phyloP scores from a whole-genome alignment of 106 monocot species.

The Dendrobium nobile region DNA sequence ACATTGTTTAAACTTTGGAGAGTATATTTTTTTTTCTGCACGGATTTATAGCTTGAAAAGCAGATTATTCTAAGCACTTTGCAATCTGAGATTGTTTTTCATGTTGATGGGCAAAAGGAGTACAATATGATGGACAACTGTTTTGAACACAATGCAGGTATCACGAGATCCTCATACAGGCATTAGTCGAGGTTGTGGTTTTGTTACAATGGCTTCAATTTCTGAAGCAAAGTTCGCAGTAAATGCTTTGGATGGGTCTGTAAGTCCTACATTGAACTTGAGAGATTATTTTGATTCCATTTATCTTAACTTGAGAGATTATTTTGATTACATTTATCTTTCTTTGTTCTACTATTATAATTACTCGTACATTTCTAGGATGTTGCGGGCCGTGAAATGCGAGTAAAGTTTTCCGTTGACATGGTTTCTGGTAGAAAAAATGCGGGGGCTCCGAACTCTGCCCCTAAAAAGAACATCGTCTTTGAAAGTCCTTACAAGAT shows the following conservation, averaged over 20 bases:
- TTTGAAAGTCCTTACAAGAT: slow-evolving; percentile 71
- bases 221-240: slow-evolving; percentile 68
- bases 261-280: slow-evolving; percentile 24
- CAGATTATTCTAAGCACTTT: neutral
- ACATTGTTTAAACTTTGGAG: neutral
- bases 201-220: slow-evolving; percentile 63
- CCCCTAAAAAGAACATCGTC: slow-evolving; percentile 45
- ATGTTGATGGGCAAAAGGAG: neutral
- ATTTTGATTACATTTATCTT: neutral
- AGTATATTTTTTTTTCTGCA: neutral
- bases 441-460: slow-evolving; percentile 22
- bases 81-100: neutral
- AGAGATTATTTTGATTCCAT: neutral
- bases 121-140: neutral
- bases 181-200: slow-evolving; percentile 65
- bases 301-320: neutral
- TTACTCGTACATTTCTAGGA: slow-evolving; percentile 29
- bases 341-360: neutral
- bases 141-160: slow-evolving; percentile 33
- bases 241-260: slow-evolving; percentile 63
- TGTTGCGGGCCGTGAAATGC: slow-evolving; percentile 64
- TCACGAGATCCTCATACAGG: slow-evolving; percentile 57
- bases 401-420: slow-evolving; percentile 69
- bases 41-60: neutral
- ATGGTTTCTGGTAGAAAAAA: slow-evolving; percentile 57